Evolutionary conservation across 2,329 filamentous ascomycete species (phyloP), one percentile per base, ranked within the genome.

Genomic region (Microsporum canis): DNA sequence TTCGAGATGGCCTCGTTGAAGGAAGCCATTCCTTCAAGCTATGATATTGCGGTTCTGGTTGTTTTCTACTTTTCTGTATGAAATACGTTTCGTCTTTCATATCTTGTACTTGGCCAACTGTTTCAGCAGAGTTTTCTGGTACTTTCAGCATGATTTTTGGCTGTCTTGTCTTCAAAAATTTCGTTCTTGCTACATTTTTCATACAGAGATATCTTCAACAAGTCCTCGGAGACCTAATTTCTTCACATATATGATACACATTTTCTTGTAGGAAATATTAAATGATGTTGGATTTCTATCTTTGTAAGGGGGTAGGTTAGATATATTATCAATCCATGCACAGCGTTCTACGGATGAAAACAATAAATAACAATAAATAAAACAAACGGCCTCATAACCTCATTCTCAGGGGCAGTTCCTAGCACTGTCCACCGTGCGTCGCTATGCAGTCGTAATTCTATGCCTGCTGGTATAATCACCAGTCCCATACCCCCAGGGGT

Each of bases 1-100:
- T 83, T 64, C 79, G 79, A 31, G 87, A 91, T 75, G 91, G 89
- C 0, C 75, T 96, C 67, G 88, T 95, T 34, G 88, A 95, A 71
- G 91, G 88, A 27, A 85, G 80, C 69, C 91, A 88, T 77, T 75
- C 76, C 60, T 92, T 88, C 41, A 51, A 47, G 39, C 17, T 59
- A 29, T 59, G 49, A 36, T 33, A 31, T 29, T 51, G 45, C 12
- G 29, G 5, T n/a, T 17, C 17, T 17, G n/a, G 14, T 55, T 34
- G 17, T 55, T 12, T 29, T 29, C 23, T 8, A 12, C 12, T 14
- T 49, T 36, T 23, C 43, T 36, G 31, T 36, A 53, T 33, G 8
- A 31, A 5, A 7, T 55, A 36, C 31, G n/a, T 23, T 31, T 7
- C 17, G 14, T 55, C 10, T 55, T 55, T 51, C 10, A 2, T 14